Conservation (phyloP, 345 rosid genomes). For the Euclidium syriacum region DNA sequence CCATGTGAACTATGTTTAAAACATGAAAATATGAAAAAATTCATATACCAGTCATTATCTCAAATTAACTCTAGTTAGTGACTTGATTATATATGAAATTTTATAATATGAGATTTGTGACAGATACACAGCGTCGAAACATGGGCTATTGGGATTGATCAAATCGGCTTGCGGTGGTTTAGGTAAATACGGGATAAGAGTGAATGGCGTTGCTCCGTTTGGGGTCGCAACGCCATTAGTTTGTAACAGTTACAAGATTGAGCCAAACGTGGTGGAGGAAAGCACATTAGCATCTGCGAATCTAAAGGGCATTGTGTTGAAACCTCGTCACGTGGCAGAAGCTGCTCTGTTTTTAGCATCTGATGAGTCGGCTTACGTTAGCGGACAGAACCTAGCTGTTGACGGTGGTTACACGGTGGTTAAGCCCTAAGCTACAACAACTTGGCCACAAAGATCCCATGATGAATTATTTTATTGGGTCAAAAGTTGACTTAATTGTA, state of each 20-base stretch:
- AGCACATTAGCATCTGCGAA: slow-evolving; percentile 34
- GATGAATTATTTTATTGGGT: slow-evolving; percentile 15
- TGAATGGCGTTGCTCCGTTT: slow-evolving; percentile 73
- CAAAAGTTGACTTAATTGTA: slow-evolving; percentile 23
- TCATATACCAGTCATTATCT: too few relatives aligned
- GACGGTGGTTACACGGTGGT: slow-evolving; percentile 85
- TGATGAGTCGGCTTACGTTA: slow-evolving; percentile 72
- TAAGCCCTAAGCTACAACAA: slow-evolving; percentile 21
- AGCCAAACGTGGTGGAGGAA: slow-evolving; percentile 30
- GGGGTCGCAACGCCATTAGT: slow-evolving; percentile 82
- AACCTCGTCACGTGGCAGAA: slow-evolving; percentile 74
- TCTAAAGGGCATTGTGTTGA: slow-evolving; percentile 63
- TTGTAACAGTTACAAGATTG: slow-evolving; percentile 46
- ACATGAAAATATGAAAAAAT: too few relatives aligned
- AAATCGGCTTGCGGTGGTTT: slow-evolving; percentile 68
- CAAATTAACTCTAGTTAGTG: too few relatives aligned
- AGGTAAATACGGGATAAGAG: slow-evolving; percentile 80
- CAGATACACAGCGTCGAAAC: slow-evolving; percentile 67
- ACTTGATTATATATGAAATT: too few relatives aligned
- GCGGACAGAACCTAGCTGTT: slow-evolving; percentile 80
- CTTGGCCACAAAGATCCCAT: slow-evolving; percentile 20
- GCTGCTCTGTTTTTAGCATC: slow-evolving; percentile 84
- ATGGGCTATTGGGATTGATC: slow-evolving; percentile 69
- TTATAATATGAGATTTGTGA: not conserved
- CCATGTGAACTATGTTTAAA: too few relatives aligned